Base-by-base conservation (phyloP, 495 filamentous ascomycete genomes). In the Penicillium arizonense region DNA sequence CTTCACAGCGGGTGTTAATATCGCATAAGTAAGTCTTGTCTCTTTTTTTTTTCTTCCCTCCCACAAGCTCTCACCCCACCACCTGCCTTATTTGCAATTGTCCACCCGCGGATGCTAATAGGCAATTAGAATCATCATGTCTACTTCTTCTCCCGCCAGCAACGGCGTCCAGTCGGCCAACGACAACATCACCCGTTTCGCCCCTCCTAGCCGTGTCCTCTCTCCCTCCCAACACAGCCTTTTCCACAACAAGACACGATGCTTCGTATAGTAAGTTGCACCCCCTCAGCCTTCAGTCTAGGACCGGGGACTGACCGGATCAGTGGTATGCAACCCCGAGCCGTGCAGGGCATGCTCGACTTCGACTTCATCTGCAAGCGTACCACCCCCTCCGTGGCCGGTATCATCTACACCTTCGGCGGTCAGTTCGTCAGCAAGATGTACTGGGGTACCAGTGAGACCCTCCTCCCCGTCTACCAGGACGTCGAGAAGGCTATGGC, bases 311-410 rank as follows among this genome's bases (percentile, higher is more conserved):
- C 44, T 53, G n/a, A 58, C 50, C 3, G n/a, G 35, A 36, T 24
- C 59, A 87, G 84, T 77, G 94, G 94, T 64, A 86, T 98, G 67
- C 94, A 98, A 78, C 95, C 95, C 59, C 85, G 90, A 69, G 94
- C 94, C 63, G 95, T 97, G 61, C 94, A 98, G 81, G 95, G 95
- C 74, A 98, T 97, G 94, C 88, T 98, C 70, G 94, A 98, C 75
- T 98, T 98, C 76, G 94, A 98, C 82, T 98, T 97, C 84, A 98
- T 98, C 78, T 98, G 94, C 90, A 97, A 97, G 83, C 89, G 94
- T 53, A 81, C 81, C 69, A 96, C 91, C 13, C 94, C 94, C 52
- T 97, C 94, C 55, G 94, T 98, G 44, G 94, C 94, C 59, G 94
- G 91, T 75, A 98, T 98, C 76, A 97, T 98, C 79, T 98, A 98